Evolutionary conservation across 2,329 filamentous ascomycete genomes (phyloP), one percentile per base, ranked within the genome.

Genomic region (Paraphaeosphaeria minitans): DNA sequence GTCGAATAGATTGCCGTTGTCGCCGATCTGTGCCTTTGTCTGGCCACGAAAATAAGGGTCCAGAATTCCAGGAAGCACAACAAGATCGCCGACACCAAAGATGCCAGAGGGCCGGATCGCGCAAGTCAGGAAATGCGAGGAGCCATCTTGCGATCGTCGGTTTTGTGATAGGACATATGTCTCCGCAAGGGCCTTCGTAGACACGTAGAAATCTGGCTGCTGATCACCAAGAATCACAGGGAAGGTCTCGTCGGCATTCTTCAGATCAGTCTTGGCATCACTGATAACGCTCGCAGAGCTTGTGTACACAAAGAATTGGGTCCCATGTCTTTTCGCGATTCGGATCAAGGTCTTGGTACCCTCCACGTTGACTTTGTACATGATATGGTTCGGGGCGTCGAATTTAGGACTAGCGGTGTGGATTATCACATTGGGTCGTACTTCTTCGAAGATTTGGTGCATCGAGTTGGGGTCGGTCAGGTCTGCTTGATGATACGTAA

Each of bases 311-410:
- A 70, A 47, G 10, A 61, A 63, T 19, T 59, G 59, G 8, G 48
- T 54, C 1, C 52, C 56, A 31, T 37, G 6, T 7, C 45, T 37
- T 16, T 57, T 53, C 1, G 46, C 51, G 27, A 16, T 39, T 14
- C 56, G 27, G n/a, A 68, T n/a, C 9, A 83, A 62, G 46, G 67
- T 79, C 58, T 75, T 72, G 19, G 79, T 82, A 13, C 81, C 81
- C 16, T 77, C 74, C 19, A 83, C 75, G 51, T 83, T 83, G 59
- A 82, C 79, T 56, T 74, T 75, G 62, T 78, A 7, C 6, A 61
- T 76, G 56, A 77, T 74, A 56, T 77, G 61, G 60, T 56, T 57
- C 22, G 64, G 57, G 49, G 60, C 63, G 45, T 65, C 68, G 64
- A 69, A 49, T 47, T 73, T 62, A 12, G 79, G 79, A 60, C 68